Evolutionary conservation across 225 moss, liverwort and hornwort species (phyloP).

Genomic region (Lunularia cruciata): DNA sequence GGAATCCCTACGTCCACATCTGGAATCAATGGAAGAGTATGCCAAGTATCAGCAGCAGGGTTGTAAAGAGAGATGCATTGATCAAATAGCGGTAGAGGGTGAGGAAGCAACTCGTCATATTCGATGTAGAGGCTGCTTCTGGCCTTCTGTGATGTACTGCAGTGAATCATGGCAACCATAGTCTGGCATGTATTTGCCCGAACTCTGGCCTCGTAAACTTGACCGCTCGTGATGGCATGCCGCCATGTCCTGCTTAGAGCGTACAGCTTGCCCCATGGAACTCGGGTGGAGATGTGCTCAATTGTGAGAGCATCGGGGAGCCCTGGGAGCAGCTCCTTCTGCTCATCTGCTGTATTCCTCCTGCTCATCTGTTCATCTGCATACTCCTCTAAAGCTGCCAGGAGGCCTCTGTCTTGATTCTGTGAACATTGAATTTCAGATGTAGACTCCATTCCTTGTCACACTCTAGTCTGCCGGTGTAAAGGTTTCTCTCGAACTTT

Average conservation of each 20-base stretch:
- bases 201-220: constrained; percentile 35
- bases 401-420: too few relatives aligned
- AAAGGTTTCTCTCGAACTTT: too few relatives aligned
- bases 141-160: constrained; percentile 11
- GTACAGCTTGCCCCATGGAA: constrained; percentile 38
- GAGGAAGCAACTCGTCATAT: constrained; percentile 7
- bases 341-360: neutral
- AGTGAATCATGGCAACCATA: constrained; percentile 41
- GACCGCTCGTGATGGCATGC: constrained; percentile 28
- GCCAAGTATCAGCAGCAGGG: constrained; percentile 34
- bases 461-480: too few relatives aligned
- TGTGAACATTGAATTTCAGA: too few relatives aligned
- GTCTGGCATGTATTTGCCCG: constrained; percentile 21
- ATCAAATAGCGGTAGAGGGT: constrained; percentile 25
- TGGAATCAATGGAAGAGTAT: constrained; percentile 25
- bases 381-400: too few relatives aligned
- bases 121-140: constrained; percentile 21
- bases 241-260: constrained; percentile 35
- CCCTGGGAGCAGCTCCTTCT: constrained; percentile 36
- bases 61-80: constrained; percentile 30
- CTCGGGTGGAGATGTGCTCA: constrained; percentile 35
- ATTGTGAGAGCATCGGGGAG: constrained; percentile 32
- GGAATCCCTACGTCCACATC: constrained; percentile 40
- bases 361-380: neutral
- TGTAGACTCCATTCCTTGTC: neutral